These are phyloP conservation scores for Daldinia decipiens DNA, from an alignment of 495 filamentous ascomycete genomes.

Conservation along the genomic window DNA sequence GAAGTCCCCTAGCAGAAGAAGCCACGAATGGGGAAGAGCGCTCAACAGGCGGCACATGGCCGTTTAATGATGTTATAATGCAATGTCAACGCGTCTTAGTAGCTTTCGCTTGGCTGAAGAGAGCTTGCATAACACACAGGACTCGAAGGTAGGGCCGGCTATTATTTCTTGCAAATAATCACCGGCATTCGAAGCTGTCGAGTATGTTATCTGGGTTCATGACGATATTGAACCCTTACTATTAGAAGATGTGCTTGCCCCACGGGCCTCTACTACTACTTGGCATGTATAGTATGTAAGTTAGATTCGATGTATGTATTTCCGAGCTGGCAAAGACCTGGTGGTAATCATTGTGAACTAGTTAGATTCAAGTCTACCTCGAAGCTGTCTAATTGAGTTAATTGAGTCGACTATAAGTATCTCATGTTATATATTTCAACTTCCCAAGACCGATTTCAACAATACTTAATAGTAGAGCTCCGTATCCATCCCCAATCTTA, in stretches of 20 bases:
- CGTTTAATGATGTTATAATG: slow-evolving; percentile 1
- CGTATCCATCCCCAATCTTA: too few species aligned
- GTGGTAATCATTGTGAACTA: background rate
- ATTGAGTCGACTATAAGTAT: background rate
- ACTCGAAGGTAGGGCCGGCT: background rate
- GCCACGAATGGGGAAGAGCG: background rate
- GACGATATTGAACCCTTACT: background rate
- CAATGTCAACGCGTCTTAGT: background rate
- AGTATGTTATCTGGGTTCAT: background rate
- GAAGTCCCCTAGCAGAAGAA: background rate
- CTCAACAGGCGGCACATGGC: slow-evolving; percentile 7
- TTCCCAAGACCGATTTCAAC: too few species aligned
- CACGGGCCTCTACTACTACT: background rate
- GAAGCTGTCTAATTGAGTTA: background rate
- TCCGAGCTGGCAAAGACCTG: background rate
- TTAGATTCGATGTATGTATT: background rate
- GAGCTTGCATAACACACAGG: background rate
- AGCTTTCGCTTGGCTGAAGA: background rate
- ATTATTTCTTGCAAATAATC: background rate
- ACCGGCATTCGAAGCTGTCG: background rate
- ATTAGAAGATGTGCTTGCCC: background rate
- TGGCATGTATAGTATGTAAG: background rate
- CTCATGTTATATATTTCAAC: background rate
- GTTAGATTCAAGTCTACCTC: background rate
- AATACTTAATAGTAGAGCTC: too few species aligned